Evolutionary conservation across 768 basidiomycete genomes (phyloP), one percentile per base, ranked within the genome.

Genomic region (Exidia glandulosa): DNA sequence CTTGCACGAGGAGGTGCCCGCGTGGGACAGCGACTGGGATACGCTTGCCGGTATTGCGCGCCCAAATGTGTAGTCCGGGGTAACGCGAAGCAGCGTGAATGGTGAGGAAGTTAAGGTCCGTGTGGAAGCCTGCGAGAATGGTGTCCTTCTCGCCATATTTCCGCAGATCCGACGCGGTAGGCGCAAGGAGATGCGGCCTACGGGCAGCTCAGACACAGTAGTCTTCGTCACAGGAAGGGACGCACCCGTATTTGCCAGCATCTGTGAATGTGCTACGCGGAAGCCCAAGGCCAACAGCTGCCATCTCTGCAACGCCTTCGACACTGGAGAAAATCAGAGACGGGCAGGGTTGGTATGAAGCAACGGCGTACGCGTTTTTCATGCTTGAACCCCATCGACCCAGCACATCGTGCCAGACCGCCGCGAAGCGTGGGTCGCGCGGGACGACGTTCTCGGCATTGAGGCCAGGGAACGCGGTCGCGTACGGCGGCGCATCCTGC

Each of bases 11-110:
- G 33, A 98, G 79, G 68, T 86, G 85, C 41, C 85, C 81, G 55
- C 85, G 76, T 1, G 94, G 94, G 56, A 98, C 91, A 67, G 80
- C 84, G 50, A 96, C 94, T 2, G 86, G 77, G 62, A 97, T 90
- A 14, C 90, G 85, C 69, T 89, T 92, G 32, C 94, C 94, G 0
- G 87, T 86, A 67, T 97, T 96, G 36, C 94, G 81, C 14, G 92
- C 94, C 94, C 94, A 96, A 57, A 97, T 89, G 70, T 96, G 82
- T 27, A 96, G 78, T 30, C 90, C 92, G 0, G 92, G 90, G 71
- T 87, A 93, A 61, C 88, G 80, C 5, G 86, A 90, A 32, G 88
- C 86, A 47, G 90, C 91, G 62, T 92, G 87, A 47, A 92, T 92
- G n/a, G 89, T 92, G 63, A 96, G 75, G 67, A 93, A 94, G 68